These are phyloP conservation scores for Cladophialophora bantiana DNA, from an alignment of 2,329 filamentous ascomycete species.

Conservation along the genomic window DNA sequence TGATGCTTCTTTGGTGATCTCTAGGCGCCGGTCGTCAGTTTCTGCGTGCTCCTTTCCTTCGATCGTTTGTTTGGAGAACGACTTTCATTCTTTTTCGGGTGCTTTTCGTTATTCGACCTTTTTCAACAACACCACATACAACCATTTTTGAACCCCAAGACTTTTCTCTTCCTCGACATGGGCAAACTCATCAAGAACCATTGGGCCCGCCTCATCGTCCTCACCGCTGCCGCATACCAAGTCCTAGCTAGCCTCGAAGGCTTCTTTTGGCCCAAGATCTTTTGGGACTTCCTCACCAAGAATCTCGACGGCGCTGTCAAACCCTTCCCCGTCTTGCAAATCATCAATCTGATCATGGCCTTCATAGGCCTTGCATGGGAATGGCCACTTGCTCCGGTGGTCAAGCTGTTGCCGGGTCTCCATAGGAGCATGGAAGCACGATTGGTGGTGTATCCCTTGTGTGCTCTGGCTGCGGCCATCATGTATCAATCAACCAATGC, in stretches of 20 bases:
- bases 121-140: slow-evolving; percentile 12
- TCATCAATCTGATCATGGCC: slow-evolving; percentile 85
- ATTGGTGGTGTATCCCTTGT: slow-evolving; percentile 81
- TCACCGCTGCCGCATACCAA: slow-evolving; percentile 86
- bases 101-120: slow-evolving; percentile 19
- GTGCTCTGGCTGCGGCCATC: slow-evolving; percentile 74
- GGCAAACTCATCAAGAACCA: slow-evolving; percentile 99
- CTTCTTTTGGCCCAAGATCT: slow-evolving; percentile 99
- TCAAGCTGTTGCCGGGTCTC: slow-evolving; percentile 70
- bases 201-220: slow-evolving; percentile 91
- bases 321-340: slow-evolving; percentile 86
- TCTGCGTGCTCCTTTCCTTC: slow-evolving; percentile 28
- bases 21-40: slow-evolving; percentile 34
- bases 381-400: slow-evolving; percentile 76
- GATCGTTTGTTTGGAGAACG: slow-evolving; percentile 25
- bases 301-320: slow-evolving; percentile 86
- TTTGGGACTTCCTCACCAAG: slow-evolving; percentile 95
- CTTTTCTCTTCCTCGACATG: slow-evolving; percentile 56
- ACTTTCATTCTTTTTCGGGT: slow-evolving; percentile 28
- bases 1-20: slow-evolving; percentile 30
- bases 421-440: slow-evolving; percentile 89
- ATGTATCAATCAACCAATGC: slow-evolving; percentile 93
- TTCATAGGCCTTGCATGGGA: slow-evolving; percentile 83
- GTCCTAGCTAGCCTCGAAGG: slow-evolving; percentile 79
- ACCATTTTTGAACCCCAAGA: slow-evolving; percentile 15